Evolutionary conservation across 1,284 basidiomycete species (phyloP).

Genomic region (Leccinum subrobustum): DNA sequence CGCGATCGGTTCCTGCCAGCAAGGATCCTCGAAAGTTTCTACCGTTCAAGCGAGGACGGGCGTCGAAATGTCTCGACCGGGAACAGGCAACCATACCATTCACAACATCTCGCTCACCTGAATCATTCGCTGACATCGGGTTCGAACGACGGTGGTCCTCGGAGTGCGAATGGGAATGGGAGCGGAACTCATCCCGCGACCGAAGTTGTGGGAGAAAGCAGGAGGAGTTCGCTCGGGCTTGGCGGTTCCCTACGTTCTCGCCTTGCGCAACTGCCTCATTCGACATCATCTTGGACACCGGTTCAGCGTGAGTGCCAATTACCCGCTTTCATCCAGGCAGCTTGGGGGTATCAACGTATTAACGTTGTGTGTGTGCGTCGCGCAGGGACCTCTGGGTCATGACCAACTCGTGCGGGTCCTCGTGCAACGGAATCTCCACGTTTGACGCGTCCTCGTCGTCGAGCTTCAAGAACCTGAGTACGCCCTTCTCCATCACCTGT

Average conservation of each 20-base stretch:
- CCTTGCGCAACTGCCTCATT: conserved; percentile 26
- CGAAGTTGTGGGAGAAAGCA: conserved; percentile 16
- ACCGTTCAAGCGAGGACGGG: conserved; percentile 26
- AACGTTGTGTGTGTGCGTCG: not conserved
- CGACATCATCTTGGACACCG: conserved; percentile 48
- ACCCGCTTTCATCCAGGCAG: not conserved
- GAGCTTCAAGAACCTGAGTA: conserved; percentile 25
- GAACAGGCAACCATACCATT: conserved; percentile 11
- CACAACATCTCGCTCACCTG: conserved; percentile 6
- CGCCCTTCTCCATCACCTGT: conserved; percentile 21
- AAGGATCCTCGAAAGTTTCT: conserved; percentile 23
- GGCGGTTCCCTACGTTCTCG: too few species aligned
- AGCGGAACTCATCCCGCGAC: conserved; percentile 11
- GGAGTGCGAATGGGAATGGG: conserved; percentile 5
- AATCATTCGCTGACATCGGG: conserved; percentile 1
- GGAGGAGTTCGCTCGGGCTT: conserved; percentile 5
- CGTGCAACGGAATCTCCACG: conserved; percentile 8
- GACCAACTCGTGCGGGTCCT: conserved; percentile 15
- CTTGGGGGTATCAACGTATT: not conserved
- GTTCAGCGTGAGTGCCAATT: conserved; percentile 43
- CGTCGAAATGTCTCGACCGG: conserved; percentile 17
- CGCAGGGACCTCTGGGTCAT: conserved; percentile 30
- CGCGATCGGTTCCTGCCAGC: conserved; percentile 28
- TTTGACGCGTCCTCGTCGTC: conserved; percentile 30
- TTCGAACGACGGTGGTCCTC: conserved; percentile 3